Conservation (phyloP, 495 filamentous ascomycete genomes). For the Schizothecium vesticola region DNA sequence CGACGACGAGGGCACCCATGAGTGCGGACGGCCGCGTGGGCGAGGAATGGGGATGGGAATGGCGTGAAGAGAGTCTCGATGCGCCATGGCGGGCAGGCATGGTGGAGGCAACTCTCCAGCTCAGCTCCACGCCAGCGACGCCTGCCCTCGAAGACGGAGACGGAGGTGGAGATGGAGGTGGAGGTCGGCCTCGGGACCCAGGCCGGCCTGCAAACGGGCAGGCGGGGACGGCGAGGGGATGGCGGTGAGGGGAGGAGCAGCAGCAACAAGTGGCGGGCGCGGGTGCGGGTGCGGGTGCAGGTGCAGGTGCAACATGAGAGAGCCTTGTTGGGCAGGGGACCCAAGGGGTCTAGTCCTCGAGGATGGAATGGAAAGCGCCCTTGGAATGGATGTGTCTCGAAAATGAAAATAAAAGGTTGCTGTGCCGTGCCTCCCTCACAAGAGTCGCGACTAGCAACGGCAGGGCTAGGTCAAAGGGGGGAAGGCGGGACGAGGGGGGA, state of each 20-base stretch:
- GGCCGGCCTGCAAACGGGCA: neutral
- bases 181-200: neutral
- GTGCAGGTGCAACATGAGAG: neutral
- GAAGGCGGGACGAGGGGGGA: neutral
- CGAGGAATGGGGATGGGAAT: slow-evolving; percentile 20
- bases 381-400: neutral
- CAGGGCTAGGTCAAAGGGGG: neutral
- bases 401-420: neutral
- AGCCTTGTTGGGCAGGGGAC: neutral
- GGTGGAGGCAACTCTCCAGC: slow-evolving; percentile 9
- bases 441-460: neutral
- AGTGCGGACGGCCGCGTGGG: slow-evolving; percentile 1
- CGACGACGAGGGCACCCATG: slow-evolving; percentile 20
- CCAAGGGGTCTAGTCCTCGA: neutral
- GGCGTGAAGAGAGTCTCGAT: slow-evolving; percentile 18
- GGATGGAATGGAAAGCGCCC: neutral
- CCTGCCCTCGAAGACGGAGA: neutral
- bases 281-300: neutral
- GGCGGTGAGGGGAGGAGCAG: neutral
- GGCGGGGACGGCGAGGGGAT: neutral
- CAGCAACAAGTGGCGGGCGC: no score
- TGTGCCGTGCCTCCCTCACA: neutral
- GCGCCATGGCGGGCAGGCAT: slow-evolving; percentile 31
- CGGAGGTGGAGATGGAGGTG: neutral
- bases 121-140: neutral